phyloP scores from a whole-genome alignment of 768 basidiomycete genomes.

The Chlorophyllum brunneum region DNA sequence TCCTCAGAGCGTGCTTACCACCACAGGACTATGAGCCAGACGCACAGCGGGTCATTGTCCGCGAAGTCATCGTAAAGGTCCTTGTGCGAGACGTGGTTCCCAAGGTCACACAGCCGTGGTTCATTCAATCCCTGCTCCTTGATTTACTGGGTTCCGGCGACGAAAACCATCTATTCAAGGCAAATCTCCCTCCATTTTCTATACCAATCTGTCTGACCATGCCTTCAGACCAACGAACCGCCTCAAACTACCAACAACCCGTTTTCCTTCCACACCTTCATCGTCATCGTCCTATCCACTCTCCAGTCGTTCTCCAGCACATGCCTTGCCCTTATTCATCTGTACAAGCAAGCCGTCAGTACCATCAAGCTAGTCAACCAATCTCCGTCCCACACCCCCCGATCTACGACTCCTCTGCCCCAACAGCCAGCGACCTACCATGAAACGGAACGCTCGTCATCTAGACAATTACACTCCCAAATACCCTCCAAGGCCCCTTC shows the following conservation, averaged over 20 bases:
- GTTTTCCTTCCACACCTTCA: constrained; percentile 47
- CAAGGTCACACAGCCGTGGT: constrained; percentile 85
- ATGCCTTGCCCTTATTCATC: constrained; percentile 63
- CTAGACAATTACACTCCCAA: not conserved
- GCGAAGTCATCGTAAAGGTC: constrained; percentile 80
- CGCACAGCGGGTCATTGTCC: constrained; percentile 74
- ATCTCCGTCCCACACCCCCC: constrained; percentile 23
- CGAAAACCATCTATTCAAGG: constrained; percentile 18
- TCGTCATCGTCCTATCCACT: constrained; percentile 70
- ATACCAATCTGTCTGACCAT: not conserved
- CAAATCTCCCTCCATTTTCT: constrained; percentile 1
- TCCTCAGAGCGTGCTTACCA: constrained; percentile 73
- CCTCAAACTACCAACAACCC: constrained; percentile 22
- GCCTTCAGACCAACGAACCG: constrained; percentile 22
- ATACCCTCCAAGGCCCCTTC: constrained; percentile 8
- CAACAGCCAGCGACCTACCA: constrained; percentile 1
- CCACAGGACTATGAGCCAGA: constrained; percentile 76
- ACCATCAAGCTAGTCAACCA: constrained; percentile 68
- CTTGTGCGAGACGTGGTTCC: constrained; percentile 66
- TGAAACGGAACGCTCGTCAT: not conserved
- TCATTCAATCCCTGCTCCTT: constrained; percentile 69
- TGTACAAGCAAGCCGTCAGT: constrained; percentile 59
- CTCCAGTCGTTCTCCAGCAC: constrained; percentile 69
- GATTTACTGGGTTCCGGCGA: constrained; percentile 54
- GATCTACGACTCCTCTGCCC: constrained; percentile 11